Evolutionary conservation across 176 grass and related monocot genomes (phyloP), one percentile per base, ranked within the genome.

Genomic region (Oryza meyeriana): DNA sequence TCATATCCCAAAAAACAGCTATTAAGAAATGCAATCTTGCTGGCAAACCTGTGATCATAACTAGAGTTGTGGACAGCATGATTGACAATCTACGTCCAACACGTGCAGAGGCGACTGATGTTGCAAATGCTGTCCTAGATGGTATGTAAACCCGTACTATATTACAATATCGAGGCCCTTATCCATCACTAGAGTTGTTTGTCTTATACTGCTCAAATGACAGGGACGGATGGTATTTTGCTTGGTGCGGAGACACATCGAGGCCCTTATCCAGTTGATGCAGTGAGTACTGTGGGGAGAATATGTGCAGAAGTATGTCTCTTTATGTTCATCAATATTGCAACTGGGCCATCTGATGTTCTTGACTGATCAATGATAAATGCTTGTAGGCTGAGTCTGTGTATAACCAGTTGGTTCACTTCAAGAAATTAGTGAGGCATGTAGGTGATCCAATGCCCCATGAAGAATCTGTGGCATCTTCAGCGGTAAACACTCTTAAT

Each of bases 51-150:
- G 93, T 92, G 36, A 91, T 98, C 72, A 67, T 98, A 64, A 98
- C 95, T 73, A 85, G 92, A 90, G 95, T 98, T 71, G 90, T 98
- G 65, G 95, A 98, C 64, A 98, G 90, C 72, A 98, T 98, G 95
- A 87, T 92, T 83, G 90, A 95, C 77, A 98, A 98, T 63, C 83
- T 98, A 85, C 92, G 95, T 31, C 95, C 95, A 58, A 98, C 95
- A 69, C 92, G 95, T 82, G 95, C 95, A 48, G 95, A 98, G 88
- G 95, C 95, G 2, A 98, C 92, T 85, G 95, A 98, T 88, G 95
- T 97, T 55, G 94, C 94, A 86, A 97, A 97, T 86, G 94, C 94
- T 76, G 90, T 98, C 40, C 89, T 98, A 66, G 95, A 98, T 91
- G 95, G 95, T 98, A 16, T 31, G 79, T 77, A 50, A 4, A 66